phyloP scores from a whole-genome alignment of 805 yeast genomes.

The Maudiozyma serrabonitensis region DNA sequence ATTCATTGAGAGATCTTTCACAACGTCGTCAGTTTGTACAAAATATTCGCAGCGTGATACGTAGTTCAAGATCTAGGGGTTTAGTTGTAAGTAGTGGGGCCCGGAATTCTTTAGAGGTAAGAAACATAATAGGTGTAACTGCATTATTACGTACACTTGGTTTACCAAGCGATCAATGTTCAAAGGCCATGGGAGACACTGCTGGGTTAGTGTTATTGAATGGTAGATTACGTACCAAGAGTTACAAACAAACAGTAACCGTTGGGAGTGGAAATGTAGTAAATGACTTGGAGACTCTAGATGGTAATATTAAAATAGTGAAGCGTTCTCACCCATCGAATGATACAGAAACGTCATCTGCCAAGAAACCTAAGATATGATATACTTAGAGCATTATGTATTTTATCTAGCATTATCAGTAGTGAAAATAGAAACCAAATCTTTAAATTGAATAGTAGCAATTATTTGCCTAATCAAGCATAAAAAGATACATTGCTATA shows the following conservation, averaged over 20 bases:
- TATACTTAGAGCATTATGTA: too few species aligned
- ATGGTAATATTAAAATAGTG: constrained; percentile 17
- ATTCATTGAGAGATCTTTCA: constrained; percentile 36
- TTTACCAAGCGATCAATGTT: constrained; percentile 51
- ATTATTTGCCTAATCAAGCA: too few species aligned
- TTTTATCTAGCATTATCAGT: too few species aligned
- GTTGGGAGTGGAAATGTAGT: constrained; percentile 39
- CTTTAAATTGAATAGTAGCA: too few species aligned
- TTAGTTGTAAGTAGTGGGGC: constrained; percentile 76
- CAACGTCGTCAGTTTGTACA: constrained; percentile 55
- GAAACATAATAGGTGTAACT: constrained; percentile 60
- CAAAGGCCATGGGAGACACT: constrained; percentile 46
- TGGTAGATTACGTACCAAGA: constrained; percentile 63
- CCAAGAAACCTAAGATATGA: not conserved
- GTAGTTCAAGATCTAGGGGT: constrained; percentile 79
- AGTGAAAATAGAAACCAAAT: too few species aligned
- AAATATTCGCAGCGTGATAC: constrained; percentile 61
- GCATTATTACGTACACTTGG: constrained; percentile 64
- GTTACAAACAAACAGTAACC: constrained; percentile 67
- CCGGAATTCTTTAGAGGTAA: constrained; percentile 39
- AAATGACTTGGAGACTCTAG: constrained; percentile 12
- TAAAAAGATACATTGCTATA: too few species aligned
- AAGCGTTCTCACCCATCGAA: constrained; percentile 7
- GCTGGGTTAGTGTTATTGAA: constrained; percentile 58
- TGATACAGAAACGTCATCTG: not conserved